phyloP scores from a whole-genome alignment of 108 stramenopile genomes.

The Skeletonema costatum region DNA sequence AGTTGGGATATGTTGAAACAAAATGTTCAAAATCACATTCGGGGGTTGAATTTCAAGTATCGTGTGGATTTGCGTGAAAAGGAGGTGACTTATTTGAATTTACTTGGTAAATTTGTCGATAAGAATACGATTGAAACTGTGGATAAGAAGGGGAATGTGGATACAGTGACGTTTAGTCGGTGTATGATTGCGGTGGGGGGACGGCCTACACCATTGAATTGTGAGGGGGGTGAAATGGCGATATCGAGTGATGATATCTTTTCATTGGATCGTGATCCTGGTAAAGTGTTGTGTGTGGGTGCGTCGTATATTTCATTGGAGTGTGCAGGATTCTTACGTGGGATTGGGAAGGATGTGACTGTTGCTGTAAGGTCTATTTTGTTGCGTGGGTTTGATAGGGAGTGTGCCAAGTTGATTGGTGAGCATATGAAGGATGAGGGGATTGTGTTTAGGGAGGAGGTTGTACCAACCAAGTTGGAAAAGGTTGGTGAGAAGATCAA shows the following conservation, averaged over 20 bases:
- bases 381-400: constrained; percentile 96
- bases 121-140: constrained; percentile 79
- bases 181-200: constrained; percentile 96
- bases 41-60: constrained; percentile 96
- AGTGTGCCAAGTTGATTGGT: constrained; percentile 90
- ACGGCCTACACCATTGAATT: constrained; percentile 84
- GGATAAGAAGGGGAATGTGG: constrained; percentile 84
- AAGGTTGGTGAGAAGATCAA: constrained; percentile 79
- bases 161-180: constrained; percentile 74
- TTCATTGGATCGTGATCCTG: constrained; percentile 87
- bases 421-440: constrained; percentile 87
- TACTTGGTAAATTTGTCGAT: constrained; percentile 86
- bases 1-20: constrained; percentile 80
- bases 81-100: constrained; percentile 92
- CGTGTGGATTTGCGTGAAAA: constrained; percentile 93
- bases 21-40: constrained; percentile 95
- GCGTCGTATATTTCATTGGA: constrained; percentile 98
- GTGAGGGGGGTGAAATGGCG: constrained; percentile 92
- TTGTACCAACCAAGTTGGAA: constrained; percentile 82
- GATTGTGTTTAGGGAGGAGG: constrained; percentile 78
- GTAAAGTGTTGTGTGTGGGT: constrained; percentile 95
- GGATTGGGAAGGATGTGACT: constrained; percentile 91
- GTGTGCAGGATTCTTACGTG: constrained; percentile 96
- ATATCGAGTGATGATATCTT: constrained; percentile 97
- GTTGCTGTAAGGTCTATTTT: constrained; percentile 96